phyloP scores from a whole-genome alignment of 148 eudicot species.

The Chenopodium suecicum region DNA sequence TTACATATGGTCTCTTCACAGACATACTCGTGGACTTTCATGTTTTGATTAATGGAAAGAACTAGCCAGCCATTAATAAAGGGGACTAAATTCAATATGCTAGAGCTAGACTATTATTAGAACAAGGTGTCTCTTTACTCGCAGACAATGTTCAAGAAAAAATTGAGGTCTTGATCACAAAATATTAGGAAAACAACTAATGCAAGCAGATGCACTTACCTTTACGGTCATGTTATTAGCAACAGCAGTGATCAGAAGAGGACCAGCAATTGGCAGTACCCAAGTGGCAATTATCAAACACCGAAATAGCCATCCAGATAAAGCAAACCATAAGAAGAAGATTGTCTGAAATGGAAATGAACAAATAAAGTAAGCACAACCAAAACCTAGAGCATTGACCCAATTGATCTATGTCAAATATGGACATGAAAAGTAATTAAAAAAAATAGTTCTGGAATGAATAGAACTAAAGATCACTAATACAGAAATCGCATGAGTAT shows the following conservation, averaged over 20 bases:
- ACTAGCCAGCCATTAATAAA: not conserved
- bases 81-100: not conserved
- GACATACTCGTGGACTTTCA: not conserved
- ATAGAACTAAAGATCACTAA: not conserved
- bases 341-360: conserved; percentile 54
- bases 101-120: not conserved
- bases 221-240: conserved; percentile 79
- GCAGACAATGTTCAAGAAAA: not conserved
- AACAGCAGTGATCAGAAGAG: conserved; percentile 66
- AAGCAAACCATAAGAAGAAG: conserved; percentile 90
- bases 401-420: not conserved
- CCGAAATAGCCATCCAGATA: conserved; percentile 96
- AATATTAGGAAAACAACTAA: not conserved
- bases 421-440: not conserved
- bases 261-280: conserved; percentile 91
- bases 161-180: not conserved
- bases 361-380: conserved; percentile 12
- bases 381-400: not conserved
- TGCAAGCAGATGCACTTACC: conserved; percentile 46
- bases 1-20: not conserved
- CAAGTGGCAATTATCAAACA: conserved; percentile 69
- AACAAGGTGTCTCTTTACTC: not conserved
- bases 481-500: not conserved
- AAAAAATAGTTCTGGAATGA: not conserved
- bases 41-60: not conserved